Percentiles rank a stretch among this genome's conserved stretches.
Evolutionary conservation across 2,329 filamentous ascomycete genomes (phyloP).

Genomic region (Phialocephala sp.): DNA sequence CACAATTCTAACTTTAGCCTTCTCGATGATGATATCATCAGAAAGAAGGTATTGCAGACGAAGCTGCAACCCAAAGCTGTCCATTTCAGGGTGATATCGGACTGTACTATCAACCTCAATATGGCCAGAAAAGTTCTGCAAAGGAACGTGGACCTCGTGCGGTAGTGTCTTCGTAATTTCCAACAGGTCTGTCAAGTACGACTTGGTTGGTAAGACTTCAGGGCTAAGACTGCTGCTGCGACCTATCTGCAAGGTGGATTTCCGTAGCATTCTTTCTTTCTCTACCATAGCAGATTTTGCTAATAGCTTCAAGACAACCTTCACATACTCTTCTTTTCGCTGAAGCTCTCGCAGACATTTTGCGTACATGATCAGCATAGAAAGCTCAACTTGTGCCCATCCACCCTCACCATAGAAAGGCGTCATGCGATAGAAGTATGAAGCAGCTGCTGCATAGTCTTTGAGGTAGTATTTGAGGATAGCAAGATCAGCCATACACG

Average conservation of each 20-base stretch:
- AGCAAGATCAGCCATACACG: constrained; percentile 82
- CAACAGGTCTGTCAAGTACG: constrained; percentile 42
- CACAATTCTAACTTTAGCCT: constrained; percentile 67
- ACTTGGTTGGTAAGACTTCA: constrained; percentile 30
- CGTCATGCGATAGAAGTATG: constrained; percentile 78
- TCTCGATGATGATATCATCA: constrained; percentile 70
- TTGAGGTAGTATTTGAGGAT: constrained; percentile 78
- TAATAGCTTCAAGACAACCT: constrained; percentile 75
- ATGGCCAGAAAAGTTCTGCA: constrained; percentile 76
- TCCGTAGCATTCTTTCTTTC: constrained; percentile 52
- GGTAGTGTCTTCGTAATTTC: constrained; percentile 47
- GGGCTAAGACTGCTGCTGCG: constrained; percentile 25
- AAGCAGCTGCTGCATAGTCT: constrained; percentile 75
- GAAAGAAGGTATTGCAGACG: constrained; percentile 74
- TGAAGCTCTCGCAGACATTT: constrained; percentile 79
- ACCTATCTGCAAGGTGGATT: constrained; percentile 36
- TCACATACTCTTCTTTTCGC: constrained; percentile 79
- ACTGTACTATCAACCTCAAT: constrained; percentile 72
- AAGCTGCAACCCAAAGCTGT: constrained; percentile 76
- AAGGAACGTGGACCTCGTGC: constrained; percentile 68
- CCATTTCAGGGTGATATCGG: constrained; percentile 70
- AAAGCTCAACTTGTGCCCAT: constrained; percentile 81
- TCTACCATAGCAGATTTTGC: constrained; percentile 67
- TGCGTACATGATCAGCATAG: constrained; percentile 85
- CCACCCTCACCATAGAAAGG: constrained; percentile 78